Evolutionary conservation across 345 rosid species (phyloP).

Genomic region (Eucalyptus pauciflora): DNA sequence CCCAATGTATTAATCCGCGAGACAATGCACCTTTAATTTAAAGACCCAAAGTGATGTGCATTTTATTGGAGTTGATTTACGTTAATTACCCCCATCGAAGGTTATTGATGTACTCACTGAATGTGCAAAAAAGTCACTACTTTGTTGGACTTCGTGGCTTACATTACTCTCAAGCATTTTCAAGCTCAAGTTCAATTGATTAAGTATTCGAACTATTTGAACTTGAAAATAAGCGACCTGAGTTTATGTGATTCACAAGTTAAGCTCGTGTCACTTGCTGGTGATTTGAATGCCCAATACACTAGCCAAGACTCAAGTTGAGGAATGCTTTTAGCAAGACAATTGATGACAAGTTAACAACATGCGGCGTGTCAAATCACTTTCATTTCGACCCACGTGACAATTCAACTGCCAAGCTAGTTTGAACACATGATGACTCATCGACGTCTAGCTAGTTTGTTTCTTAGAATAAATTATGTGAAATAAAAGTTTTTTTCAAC

Average conservation of each 20-base stretch:
- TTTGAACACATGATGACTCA: neutral
- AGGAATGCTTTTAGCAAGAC: neutral
- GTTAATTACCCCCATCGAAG: neutral
- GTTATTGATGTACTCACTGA: neutral
- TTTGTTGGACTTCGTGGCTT: neutral
- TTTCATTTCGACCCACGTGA: rapidly evolving
- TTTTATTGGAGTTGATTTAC: neutral
- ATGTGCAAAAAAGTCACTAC: neutral
- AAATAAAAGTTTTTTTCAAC: neutral
- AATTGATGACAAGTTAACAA: neutral
- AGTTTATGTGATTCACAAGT: neutral
- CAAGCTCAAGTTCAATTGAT: neutral
- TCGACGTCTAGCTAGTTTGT: neutral
- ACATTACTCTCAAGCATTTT: neutral
- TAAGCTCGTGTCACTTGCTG: neutral
- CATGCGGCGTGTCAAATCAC: rapidly evolving
- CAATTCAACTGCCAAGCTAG: neutral
- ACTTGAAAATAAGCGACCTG: neutral
- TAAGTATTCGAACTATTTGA: neutral
- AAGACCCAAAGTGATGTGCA: neutral
- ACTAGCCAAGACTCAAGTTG: neutral
- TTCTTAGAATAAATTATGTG: neutral
- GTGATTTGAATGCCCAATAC: neutral
- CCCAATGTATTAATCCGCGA: neutral
- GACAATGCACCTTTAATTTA: neutral